A percentile compares a stretch with the other conserved stretches of the same genome.
Conservation (phyloP, 371 early-diverging fungal species). For the Lichtheimia ramosa region DNA sequence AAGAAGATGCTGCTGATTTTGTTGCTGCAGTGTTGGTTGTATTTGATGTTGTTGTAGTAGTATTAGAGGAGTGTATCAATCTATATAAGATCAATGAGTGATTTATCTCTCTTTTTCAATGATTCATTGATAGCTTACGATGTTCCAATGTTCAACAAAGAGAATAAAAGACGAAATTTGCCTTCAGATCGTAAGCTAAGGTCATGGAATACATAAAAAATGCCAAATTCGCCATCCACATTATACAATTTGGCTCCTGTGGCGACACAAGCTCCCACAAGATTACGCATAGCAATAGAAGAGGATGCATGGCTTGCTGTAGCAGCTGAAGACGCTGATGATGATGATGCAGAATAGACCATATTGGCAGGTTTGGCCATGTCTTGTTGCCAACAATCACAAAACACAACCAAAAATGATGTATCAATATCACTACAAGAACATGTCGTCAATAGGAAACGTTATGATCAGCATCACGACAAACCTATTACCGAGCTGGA, state of each 20-base stretch:
- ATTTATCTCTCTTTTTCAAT: too few species aligned
- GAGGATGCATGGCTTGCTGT: conserved; percentile 12
- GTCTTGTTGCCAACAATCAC: conserved; percentile 25
- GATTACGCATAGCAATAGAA: conserved; percentile 48
- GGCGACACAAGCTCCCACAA: conserved; percentile 74
- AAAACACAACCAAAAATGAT: conserved; percentile 21
- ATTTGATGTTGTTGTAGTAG: conserved; percentile 14
- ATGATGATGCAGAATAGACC: conserved; percentile 25
- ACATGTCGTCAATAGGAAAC: background rate
- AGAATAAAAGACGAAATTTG: conserved; percentile 61
- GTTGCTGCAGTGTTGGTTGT: background rate
- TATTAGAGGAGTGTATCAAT: background rate
- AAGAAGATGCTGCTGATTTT: too few species aligned
- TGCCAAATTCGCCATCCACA: conserved; percentile 63
- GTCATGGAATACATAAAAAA: conserved; percentile 78
- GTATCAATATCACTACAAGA: conserved; percentile 20
- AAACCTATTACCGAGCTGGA: conserved; percentile 10
- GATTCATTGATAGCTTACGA: conserved; percentile 19
- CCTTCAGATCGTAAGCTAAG: conserved; percentile 71
- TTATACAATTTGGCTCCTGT: conserved; percentile 67
- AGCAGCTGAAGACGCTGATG: conserved; percentile 4
- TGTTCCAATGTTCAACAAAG: conserved; percentile 51
- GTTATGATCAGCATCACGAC: background rate
- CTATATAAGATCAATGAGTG: background rate
- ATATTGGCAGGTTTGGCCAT: conserved; percentile 22